Evolutionary conservation across 352 stramenopile species (phyloP), one percentile per base, ranked within the genome.

Genomic region (Globisporangium yorkense): DNA sequence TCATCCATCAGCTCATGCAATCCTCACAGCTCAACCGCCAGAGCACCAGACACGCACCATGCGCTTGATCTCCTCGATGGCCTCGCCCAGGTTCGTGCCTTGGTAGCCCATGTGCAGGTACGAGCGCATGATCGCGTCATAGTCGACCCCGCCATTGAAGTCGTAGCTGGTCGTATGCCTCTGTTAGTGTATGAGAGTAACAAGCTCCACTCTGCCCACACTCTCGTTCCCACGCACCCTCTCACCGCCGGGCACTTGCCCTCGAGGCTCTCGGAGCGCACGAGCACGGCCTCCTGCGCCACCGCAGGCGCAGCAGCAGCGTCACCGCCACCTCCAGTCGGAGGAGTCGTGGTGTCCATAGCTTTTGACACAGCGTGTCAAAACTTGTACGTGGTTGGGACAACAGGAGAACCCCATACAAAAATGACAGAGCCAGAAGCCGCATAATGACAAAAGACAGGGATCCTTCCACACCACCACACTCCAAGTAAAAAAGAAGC

Each of bases 41-140:
- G 21, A 27, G 10, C 10, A 39, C 47, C 13, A 48, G 13, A 43
- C 12, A 50, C 66, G 33, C 68, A 93, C 77, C 98, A 99, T 99
- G 56, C 94, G 80, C 65, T 98, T 97, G 59, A 99, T 97, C 77
- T 99, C 96, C 54, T 99, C 80, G 44, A 99, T 94, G 10, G 97
- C 97, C 39, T 96, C 72, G 50, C 88, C 96, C 51, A 99, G 65
- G 63, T 99, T 99, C 20, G 96, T 99, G 46, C 95, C 97, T 77
- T 98, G 93, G 70, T 97, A 98, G 39, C 93, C 93, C 79, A 96
- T 97, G 27, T 69, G 81, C 54, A 74, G 49, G 66, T 96, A 97
- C 37, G 77, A 66, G 58, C 82, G 66, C 70, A 97, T 77, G 52
- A 97, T 69, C 55, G 85, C 74, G 6, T 84, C 83, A 39, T 96